Evolutionary conservation across 2,329 filamentous ascomycete species (phyloP).

Genomic region (Exophiala sp.): DNA sequence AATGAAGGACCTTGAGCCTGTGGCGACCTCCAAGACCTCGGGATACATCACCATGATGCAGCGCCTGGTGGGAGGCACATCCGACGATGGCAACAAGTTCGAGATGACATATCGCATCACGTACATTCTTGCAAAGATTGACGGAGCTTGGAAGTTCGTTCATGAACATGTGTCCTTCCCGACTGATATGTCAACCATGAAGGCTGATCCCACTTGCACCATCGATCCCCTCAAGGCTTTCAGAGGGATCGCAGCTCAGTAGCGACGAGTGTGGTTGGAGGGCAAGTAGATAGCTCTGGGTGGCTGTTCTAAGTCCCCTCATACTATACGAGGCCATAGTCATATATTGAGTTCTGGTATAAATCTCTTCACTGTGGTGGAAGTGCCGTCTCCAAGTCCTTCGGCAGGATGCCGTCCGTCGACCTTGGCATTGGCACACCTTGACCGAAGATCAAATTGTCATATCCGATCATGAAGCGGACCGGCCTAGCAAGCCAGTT

Average conservation of each 20-base stretch:
- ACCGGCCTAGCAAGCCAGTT: constrained; percentile 3
- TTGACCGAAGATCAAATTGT: constrained; percentile 5
- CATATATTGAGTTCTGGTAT: too few species aligned
- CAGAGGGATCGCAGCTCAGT: constrained; percentile 15
- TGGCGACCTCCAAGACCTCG: constrained; percentile 3
- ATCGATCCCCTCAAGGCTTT: constrained; percentile 28
- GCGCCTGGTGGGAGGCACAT: not conserved
- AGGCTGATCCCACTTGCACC: constrained; percentile 4
- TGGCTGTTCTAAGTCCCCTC: too few species aligned
- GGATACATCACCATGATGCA: constrained; percentile 4
- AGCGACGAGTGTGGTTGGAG: too few species aligned
- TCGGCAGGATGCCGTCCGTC: not conserved
- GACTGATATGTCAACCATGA: not conserved
- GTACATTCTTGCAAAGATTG: not conserved
- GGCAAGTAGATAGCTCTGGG: too few species aligned
- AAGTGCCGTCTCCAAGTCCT: too few species aligned
- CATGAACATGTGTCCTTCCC: constrained; percentile 12
- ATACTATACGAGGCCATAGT: too few species aligned
- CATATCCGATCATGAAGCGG: constrained; percentile 4
- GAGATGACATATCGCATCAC: constrained; percentile 8
- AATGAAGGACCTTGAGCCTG: constrained; percentile 4
- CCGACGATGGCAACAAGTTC: constrained; percentile 2
- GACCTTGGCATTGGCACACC: not conserved
- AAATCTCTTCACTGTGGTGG: too few species aligned
- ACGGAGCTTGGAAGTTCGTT: constrained; percentile 6